Base-by-base conservation (phyloP, 2,329 filamentous ascomycete genomes). In the Penicillium aurantiogriseum region DNA sequence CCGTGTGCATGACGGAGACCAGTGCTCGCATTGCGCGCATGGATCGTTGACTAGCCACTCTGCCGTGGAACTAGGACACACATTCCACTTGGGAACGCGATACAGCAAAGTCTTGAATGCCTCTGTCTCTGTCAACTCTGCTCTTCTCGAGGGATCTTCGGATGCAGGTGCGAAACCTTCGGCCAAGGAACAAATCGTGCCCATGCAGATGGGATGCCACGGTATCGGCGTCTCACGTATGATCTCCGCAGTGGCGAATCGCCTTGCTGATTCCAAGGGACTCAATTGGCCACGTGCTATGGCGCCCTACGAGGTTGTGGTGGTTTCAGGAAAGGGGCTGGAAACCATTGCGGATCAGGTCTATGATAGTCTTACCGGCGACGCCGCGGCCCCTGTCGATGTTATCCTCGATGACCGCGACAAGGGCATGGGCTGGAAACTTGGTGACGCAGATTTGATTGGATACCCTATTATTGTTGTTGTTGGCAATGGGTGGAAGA, bases 171-270 rank as follows among this genome's bases (percentile, higher is more conserved):
- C 67, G 45, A 65, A 63, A n/a, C 69, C 63, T 27, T 45, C 51
- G 29, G 58, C 66, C 17, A 66, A 72, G 25, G 62, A 68, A 46
- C 67, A 75, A 17, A 72, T 73, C 9, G 80, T 85, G 0, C 80
- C 86, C 0, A 82, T 96, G 68, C 86, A 96, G 63, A 99, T 99
- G 94, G 94, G 94, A 54, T 99, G 94, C 72, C 91, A 97, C 70
- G 94, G 94, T 0, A 95, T 99, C 60, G 94, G 94, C 2, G 86
- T 99, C 19, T 96, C 92, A 5, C 88, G 94, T 44, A 87, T 99
- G 66, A 88, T 99, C 60, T 92, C 88, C 9, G 91, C 94, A 1
- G 85, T 94, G 0, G 92, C 92, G 1, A 88, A 93, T 62, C 83
- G 88, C 39, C 79, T 91, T 10, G 82, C 86, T 0, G 91, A 96